A percentile compares a stretch with the other conserved stretches of the same genome.
phyloP scores from a whole-genome alignment of 2,329 filamentous ascomycete genomes.

The Verticillium zaregamsianum region DNA sequence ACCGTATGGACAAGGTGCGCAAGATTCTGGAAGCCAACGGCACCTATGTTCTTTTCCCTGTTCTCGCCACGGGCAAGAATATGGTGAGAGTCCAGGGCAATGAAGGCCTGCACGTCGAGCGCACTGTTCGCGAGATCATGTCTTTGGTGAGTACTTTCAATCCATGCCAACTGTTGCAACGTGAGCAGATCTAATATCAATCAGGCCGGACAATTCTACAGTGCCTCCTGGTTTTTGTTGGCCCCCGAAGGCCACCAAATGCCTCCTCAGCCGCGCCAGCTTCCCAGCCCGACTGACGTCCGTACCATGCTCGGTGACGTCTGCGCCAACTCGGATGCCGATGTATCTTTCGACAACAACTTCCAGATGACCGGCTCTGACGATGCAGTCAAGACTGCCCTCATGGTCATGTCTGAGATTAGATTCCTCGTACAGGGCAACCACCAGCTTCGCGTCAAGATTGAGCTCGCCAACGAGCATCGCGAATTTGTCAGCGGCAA shows the following conservation, averaged over 20 bases:
- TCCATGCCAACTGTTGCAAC: not conserved
- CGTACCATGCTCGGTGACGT: conserved; percentile 92
- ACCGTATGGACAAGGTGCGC: conserved; percentile 89
- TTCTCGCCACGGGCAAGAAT: conserved; percentile 78
- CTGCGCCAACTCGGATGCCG: conserved; percentile 91
- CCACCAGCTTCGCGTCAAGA: conserved; percentile 95
- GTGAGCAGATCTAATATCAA: conserved; percentile 17
- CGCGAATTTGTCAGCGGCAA: conserved; percentile 99
- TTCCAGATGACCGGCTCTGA: conserved; percentile 95
- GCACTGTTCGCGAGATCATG: conserved; percentile 95
- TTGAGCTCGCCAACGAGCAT: conserved; percentile 97
- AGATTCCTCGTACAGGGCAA: conserved; percentile 82
- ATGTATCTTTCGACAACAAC: conserved; percentile 90
- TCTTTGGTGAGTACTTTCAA: conserved; percentile 60
- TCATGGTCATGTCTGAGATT: conserved; percentile 89
- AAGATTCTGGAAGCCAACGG: conserved; percentile 98
- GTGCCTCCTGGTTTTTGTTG: conserved; percentile 80
- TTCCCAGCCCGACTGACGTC: conserved; percentile 67
- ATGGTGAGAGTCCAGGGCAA: conserved; percentile 87
- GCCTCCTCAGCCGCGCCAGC: conserved; percentile 54
- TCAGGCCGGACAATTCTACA: conserved; percentile 94
- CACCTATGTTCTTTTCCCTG: conserved; percentile 89
- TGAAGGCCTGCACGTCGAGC: conserved; percentile 90
- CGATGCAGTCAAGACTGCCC: conserved; percentile 91
- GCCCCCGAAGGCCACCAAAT: conserved; percentile 10